These are phyloP conservation scores for Colletotrichum kahawae DNA, from an alignment of 2,329 filamentous ascomycete genomes.

Conservation along the genomic window DNA sequence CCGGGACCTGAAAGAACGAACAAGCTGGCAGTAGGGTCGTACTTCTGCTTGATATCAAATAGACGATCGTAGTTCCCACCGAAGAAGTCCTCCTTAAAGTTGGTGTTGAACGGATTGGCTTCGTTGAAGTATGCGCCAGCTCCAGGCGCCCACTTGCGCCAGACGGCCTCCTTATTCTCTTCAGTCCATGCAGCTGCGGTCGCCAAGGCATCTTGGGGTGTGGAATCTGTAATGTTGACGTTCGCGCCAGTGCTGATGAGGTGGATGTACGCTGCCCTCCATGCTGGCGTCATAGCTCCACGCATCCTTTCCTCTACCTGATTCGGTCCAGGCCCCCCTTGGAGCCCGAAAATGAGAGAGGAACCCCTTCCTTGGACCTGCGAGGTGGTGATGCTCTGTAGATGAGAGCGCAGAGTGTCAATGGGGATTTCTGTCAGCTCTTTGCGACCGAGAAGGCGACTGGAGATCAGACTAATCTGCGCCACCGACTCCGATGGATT, in stretches of 20 bases:
- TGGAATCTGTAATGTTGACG: neutral
- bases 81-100: slow-evolving; percentile 33
- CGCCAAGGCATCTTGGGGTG: neutral
- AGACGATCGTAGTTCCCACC: slow-evolving; percentile 30
- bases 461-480: neutral
- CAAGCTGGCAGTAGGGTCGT: slow-evolving; percentile 29
- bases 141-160: slow-evolving; percentile 16
- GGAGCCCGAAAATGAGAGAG: neutral
- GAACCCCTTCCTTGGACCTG: neutral
- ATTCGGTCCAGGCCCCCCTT: neutral
- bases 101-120: slow-evolving; percentile 36
- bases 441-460: neutral
- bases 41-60: slow-evolving; percentile 30
- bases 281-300: slow-evolving; percentile 7
- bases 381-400: neutral
- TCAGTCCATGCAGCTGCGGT: neutral
- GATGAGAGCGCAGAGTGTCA: neutral
- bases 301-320: neutral
- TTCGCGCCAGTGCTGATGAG: neutral
- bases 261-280: slow-evolving; percentile 11
- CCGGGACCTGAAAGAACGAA: slow-evolving; percentile 18
- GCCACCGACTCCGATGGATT: neutral
- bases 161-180: slow-evolving; percentile 3
- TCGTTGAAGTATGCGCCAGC: slow-evolving; percentile 41
- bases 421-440: neutral